Evolutionary conservation across 495 filamentous ascomycete species (phyloP).

Genomic region (Recurvomyces mirabilis): DNA sequence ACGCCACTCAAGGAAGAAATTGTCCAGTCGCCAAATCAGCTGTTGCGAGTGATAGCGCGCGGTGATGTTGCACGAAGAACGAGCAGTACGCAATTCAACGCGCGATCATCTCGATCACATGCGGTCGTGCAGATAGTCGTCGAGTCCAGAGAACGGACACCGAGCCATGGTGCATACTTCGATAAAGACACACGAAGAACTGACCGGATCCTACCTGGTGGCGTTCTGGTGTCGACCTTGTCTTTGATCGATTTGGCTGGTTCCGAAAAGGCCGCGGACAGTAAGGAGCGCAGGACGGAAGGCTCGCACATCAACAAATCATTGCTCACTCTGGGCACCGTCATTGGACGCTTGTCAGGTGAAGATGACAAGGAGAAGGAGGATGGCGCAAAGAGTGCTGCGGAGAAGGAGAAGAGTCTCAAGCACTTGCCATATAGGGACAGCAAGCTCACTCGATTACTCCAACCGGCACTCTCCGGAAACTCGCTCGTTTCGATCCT

Average conservation of each 20-base stretch:
- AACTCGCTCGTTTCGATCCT: constrained; percentile 93
- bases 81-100: constrained; percentile 90
- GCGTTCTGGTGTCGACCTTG: constrained; percentile 87
- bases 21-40: constrained; percentile 91
- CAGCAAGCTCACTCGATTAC: constrained; percentile 85
- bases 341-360: constrained; percentile 78
- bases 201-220: constrained; percentile 68
- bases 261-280: constrained; percentile 89
- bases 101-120: constrained; percentile 91
- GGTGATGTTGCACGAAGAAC: constrained; percentile 84
- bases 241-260: constrained; percentile 94
- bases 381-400: constrained; percentile 39
- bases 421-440: constrained; percentile 94
- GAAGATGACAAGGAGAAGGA: constrained; percentile 72
- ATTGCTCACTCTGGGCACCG: constrained; percentile 85
- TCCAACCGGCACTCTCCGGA: constrained; percentile 87
- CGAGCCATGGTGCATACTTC: constrained; percentile 31
- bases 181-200: constrained; percentile 38
- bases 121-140: constrained; percentile 98
- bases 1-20: constrained; percentile 96
- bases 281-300: constrained; percentile 86
- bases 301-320: constrained; percentile 98
- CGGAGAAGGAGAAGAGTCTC: constrained; percentile 45
- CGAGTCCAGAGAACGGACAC: constrained; percentile 75
- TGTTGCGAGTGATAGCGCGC: constrained; percentile 86